Conservation (phyloP, 768 basidiomycete species). For the Pisolithus orientalis region DNA sequence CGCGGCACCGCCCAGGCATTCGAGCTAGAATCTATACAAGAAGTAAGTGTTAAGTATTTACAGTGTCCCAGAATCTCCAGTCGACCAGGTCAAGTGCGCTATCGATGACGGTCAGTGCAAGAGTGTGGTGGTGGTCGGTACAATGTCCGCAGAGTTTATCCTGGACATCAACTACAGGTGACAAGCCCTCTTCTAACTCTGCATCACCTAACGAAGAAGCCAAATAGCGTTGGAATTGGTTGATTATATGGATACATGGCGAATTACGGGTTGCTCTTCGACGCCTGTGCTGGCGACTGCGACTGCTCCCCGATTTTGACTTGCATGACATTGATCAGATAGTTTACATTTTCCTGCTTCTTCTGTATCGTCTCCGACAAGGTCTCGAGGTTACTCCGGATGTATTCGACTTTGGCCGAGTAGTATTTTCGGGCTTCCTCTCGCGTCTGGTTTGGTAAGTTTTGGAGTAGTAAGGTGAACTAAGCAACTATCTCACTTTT, state of each 20-base stretch:
- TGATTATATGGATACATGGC: not conserved
- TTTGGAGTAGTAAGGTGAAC: not conserved
- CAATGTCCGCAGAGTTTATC: too few relatives aligned
- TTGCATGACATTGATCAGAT: slow-evolving; percentile 69
- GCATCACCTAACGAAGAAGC: not conserved
- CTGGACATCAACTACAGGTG: too few relatives aligned
- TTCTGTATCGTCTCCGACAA: slow-evolving; percentile 85
- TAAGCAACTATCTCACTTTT: slow-evolving; percentile 52
- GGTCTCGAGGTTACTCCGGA: slow-evolving; percentile 76
- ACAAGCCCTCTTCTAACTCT: too few relatives aligned
- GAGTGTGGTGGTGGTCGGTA: too few relatives aligned
- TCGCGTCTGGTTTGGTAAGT: slow-evolving; percentile 55
- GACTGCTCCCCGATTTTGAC: slow-evolving; percentile 37
- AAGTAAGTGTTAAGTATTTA: too few relatives aligned
- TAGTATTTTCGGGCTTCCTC: slow-evolving; percentile 80
- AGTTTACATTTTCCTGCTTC: slow-evolving; percentile 86
- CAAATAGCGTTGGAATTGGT: not conserved
- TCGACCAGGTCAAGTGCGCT: too few relatives aligned
- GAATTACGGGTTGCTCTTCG: slow-evolving; percentile 18
- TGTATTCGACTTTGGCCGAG: slow-evolving; percentile 70
- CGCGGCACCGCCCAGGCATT: too few relatives aligned
- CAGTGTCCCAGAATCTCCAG: too few relatives aligned
- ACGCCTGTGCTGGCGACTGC: slow-evolving; percentile 6
- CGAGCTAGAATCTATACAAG: too few relatives aligned
- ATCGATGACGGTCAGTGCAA: too few relatives aligned